These are phyloP conservation scores for Aegilops speltoides DNA, from an alignment of 176 grass and related monocot genomes.

Conservation along the genomic window DNA sequence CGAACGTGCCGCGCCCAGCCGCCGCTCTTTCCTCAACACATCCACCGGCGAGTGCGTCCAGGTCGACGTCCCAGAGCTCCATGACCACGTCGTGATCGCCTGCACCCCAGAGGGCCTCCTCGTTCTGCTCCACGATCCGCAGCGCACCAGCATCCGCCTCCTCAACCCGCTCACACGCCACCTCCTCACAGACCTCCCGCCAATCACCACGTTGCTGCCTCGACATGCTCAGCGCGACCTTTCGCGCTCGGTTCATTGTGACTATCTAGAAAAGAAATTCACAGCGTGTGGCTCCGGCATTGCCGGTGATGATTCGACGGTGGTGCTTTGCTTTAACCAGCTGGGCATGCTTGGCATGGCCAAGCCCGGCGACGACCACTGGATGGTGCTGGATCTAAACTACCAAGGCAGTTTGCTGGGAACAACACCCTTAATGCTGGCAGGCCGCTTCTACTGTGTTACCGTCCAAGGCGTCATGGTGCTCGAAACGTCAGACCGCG, in stretches of 20 bases:
- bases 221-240: too few species aligned
- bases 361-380: too few species aligned
- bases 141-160: fast-evolving
- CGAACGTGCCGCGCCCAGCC: background rate
- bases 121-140: background rate
- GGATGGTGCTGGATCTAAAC: too few species aligned
- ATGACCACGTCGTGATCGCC: background rate
- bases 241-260: too few species aligned
- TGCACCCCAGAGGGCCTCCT: background rate
- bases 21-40: background rate
- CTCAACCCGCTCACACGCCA: background rate
- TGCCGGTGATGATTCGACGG: background rate
- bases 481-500: too few species aligned
- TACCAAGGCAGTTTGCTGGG: too few species aligned
- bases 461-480: background rate
- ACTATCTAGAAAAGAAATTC: too few species aligned
- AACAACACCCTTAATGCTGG: background rate
- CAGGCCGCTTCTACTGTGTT: background rate
- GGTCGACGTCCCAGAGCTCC: background rate
- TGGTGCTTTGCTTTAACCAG: background rate
- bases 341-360: background rate
- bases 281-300: background rate
- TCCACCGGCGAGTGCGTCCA: background rate
- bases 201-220: background rate
- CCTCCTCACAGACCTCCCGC: background rate